Conservation (phyloP, 2,329 filamentous ascomycete genomes). For the Blumeria hordei region DNA sequence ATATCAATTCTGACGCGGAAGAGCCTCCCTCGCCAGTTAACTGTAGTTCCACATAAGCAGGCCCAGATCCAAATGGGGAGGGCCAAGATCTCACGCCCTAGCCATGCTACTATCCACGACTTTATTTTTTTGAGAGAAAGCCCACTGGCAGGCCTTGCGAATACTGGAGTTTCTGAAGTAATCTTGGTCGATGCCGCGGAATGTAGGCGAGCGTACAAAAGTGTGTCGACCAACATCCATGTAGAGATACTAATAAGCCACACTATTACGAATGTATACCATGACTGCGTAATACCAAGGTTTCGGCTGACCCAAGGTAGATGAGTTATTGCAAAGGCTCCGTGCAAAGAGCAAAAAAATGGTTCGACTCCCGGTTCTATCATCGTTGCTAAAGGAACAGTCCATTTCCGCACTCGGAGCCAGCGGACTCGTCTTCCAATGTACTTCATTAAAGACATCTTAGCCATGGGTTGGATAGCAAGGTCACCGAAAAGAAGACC, state of each 20-base stretch:
- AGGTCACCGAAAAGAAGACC: constrained; percentile 65
- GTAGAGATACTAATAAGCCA: constrained; percentile 40
- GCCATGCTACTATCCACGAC: constrained; percentile 62
- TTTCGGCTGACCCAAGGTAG: constrained; percentile 34
- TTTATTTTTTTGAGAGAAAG: constrained; percentile 29
- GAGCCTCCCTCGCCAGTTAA: constrained; percentile 63
- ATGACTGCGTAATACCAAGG: constrained; percentile 35
- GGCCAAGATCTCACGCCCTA: constrained; percentile 60
- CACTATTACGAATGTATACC: constrained; percentile 35
- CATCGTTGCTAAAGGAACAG: constrained; percentile 65
- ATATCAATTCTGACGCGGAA: constrained; percentile 72
- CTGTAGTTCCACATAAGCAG: constrained; percentile 65
- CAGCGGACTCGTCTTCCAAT: constrained; percentile 63
- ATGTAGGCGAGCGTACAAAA: constrained; percentile 50
- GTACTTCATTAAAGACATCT: constrained; percentile 57
- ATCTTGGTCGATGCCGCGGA: constrained; percentile 44
- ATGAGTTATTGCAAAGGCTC: constrained; percentile 56
- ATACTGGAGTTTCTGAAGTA: constrained; percentile 49
- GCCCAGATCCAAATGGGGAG: constrained; percentile 81
- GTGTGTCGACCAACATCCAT: constrained; percentile 60
- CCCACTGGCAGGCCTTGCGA: constrained; percentile 39
- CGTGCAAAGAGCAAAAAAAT: constrained; percentile 59
- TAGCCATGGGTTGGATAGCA: constrained; percentile 69
- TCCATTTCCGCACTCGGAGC: constrained; percentile 86
- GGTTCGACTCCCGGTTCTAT: constrained; percentile 86